These are phyloP conservation scores for Fagus sylvatica DNA, from an alignment of 306 rosid genomes.

Conservation along the genomic window DNA sequence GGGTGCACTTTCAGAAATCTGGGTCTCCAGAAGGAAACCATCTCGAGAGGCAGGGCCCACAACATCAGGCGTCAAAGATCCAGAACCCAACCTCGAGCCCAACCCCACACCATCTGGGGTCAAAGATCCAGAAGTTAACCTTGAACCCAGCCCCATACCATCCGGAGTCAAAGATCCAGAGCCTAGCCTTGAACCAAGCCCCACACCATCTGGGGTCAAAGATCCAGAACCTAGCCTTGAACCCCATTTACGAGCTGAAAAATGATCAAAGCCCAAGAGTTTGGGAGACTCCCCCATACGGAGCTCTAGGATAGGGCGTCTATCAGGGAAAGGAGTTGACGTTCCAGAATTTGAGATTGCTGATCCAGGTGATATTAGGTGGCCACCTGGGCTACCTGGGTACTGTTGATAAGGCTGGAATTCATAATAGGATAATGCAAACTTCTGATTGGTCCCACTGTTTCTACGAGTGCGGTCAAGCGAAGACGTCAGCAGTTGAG, in stretches of 20 bases:
- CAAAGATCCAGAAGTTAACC: constrained; percentile 80
- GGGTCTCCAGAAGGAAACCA: constrained; percentile 40
- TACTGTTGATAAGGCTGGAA: constrained; percentile 85
- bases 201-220: constrained; percentile 75
- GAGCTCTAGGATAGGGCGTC: constrained; percentile 64
- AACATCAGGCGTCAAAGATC: constrained; percentile 63
- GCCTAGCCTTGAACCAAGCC: constrained; percentile 78
- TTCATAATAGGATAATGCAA: constrained; percentile 68
- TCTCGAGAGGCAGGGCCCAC: constrained; percentile 50
- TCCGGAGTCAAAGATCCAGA: constrained; percentile 91
- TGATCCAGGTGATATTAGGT: constrained; percentile 95
- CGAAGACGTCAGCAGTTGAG: constrained; percentile 85
- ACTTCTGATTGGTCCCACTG: constrained; percentile 61
- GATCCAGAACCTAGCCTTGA: constrained; percentile 92
- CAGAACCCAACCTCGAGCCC: constrained; percentile 66
- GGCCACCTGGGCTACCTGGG: constrained; percentile 90
- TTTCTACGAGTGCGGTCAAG: constrained; percentile 63
- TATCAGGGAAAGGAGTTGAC: constrained; percentile 87
- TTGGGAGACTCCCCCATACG: constrained; percentile 75
- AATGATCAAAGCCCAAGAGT: constrained; percentile 74
- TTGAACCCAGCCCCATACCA: constrained; percentile 64
- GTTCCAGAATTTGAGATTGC: constrained; percentile 90
- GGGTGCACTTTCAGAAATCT: constrained; percentile 51
- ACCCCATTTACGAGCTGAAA: constrained; percentile 72
- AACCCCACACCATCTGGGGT: constrained; percentile 83